These are phyloP conservation scores for Graphilbum sp. DNA, from an alignment of 2,329 filamentous ascomycete species.

Conservation along the genomic window DNA sequence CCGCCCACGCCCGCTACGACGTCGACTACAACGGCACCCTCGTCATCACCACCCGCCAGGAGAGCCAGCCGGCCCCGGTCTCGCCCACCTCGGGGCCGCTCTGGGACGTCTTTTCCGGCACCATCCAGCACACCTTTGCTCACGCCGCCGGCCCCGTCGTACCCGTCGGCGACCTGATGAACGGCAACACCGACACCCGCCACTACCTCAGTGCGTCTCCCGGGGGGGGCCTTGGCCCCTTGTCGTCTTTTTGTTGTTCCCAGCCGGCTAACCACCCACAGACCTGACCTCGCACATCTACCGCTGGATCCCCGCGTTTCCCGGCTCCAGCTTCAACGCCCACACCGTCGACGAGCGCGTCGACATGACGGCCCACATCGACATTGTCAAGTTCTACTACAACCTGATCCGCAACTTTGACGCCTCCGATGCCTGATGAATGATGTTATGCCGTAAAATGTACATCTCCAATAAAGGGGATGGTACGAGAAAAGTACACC, in stretches of 20 bases:
- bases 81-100: slow-evolving; percentile 16
- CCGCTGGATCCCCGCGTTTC: slow-evolving; percentile 25
- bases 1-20: slow-evolving; percentile 14
- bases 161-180: slow-evolving; percentile 35
- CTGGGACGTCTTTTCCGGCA: slow-evolving; percentile 16
- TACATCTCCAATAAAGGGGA: no score
- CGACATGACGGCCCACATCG: slow-evolving; percentile 18
- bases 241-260: not conserved
- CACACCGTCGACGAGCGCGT: slow-evolving; percentile 25
- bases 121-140: slow-evolving; percentile 14
- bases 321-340: slow-evolving; percentile 16
- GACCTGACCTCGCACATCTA: slow-evolving; percentile 28
- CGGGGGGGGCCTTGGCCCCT: not conserved
- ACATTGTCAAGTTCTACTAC: slow-evolving; percentile 20
- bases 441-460: no score
- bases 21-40: slow-evolving; percentile 25
- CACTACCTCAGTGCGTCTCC: slow-evolving; percentile 19
- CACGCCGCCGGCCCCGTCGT: slow-evolving; percentile 18
- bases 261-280: not conserved
- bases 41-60: slow-evolving; percentile 17
- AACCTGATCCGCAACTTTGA: slow-evolving; percentile 26
- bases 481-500: no score
- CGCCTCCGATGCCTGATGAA: slow-evolving; percentile 6
- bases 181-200: slow-evolving; percentile 32
- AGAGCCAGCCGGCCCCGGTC: slow-evolving; percentile 18